A percentile compares a stretch with the other conserved stretches of the same genome.
Evolutionary conservation across 23 red algal species (phyloP).

Genomic region (Gracilaria caudata): DNA sequence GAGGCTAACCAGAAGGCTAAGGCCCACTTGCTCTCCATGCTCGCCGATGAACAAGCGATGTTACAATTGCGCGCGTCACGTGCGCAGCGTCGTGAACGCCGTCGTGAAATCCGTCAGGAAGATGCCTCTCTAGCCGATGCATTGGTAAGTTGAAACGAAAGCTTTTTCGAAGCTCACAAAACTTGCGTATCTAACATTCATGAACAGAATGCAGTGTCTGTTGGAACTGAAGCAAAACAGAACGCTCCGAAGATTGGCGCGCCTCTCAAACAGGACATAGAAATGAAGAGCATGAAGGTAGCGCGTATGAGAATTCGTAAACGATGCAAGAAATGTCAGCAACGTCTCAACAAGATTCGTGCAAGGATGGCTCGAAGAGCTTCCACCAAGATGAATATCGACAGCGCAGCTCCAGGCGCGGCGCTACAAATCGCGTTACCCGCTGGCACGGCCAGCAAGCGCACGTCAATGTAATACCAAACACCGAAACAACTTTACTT

Average conservation of each 20-base stretch:
- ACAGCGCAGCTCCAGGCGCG: not conserved
- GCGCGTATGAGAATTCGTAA: slow-evolving; percentile 28
- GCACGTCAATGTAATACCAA: not conserved
- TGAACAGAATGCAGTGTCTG: slow-evolving; percentile 23
- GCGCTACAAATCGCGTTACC: not conserved
- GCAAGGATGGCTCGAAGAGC: slow-evolving; percentile 5
- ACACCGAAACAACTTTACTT: slow-evolving; percentile 1
- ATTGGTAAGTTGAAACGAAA: slow-evolving; percentile 29
- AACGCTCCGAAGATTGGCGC: slow-evolving; percentile 4
- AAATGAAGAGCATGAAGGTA: slow-evolving; percentile 7
- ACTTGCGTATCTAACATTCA: not conserved
- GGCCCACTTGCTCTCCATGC: slow-evolving; percentile 2
- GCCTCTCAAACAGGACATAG: slow-evolving; percentile 7
- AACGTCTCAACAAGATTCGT: slow-evolving; percentile 26
- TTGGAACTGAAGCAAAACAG: not conserved
- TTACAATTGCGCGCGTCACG: not conserved
- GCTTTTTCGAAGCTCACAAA: not conserved
- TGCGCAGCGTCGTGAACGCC: slow-evolving; percentile 19
- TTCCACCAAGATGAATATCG: not conserved
- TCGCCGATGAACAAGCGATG: not conserved
- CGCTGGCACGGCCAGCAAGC: too few species aligned
- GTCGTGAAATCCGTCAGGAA: slow-evolving; percentile 20
- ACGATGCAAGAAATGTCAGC: slow-evolving; percentile 46
- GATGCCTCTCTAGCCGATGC: slow-evolving; percentile 21
- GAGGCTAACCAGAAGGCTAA: slow-evolving; percentile 19